These are phyloP conservation scores for Nothopassalora personata DNA, from an alignment of 2,329 filamentous ascomycete species.

Conservation along the genomic window DNA sequence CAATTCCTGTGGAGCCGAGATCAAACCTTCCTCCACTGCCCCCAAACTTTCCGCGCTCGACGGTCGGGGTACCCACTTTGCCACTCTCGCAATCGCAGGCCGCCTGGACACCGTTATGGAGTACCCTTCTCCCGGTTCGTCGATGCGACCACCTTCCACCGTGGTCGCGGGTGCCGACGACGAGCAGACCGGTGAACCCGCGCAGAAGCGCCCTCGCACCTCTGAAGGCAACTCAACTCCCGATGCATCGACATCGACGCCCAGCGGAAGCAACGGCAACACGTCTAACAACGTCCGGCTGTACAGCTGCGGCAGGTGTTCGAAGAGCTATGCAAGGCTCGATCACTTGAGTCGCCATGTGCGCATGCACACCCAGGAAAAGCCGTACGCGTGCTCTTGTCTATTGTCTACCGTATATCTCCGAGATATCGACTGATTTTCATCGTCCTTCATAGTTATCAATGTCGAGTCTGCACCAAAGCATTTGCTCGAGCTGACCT, in stretches of 20 bases:
- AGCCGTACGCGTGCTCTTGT: conserved; percentile 33
- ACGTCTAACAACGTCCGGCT: conserved; percentile 17
- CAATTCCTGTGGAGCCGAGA: background rate
- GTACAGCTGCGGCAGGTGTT: conserved; percentile 50
- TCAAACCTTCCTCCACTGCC: background rate
- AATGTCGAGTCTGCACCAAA: conserved; percentile 43
- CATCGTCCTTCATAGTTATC: background rate
- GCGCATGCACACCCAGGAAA: conserved; percentile 44
- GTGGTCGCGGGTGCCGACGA: background rate
- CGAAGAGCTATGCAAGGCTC: conserved; percentile 47
- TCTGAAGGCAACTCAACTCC: conserved; percentile 5
- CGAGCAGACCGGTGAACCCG: conserved; percentile 16
- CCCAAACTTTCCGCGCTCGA: background rate
- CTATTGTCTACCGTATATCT: conserved; percentile 5
- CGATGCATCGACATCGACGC: background rate
- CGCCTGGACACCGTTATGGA: background rate
- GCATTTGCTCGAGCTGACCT: conserved; percentile 47
- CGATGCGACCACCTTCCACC: background rate
- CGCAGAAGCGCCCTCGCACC: conserved; percentile 18
- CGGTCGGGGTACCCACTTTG: background rate
- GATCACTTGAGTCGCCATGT: conserved; percentile 52
- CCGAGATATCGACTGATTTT: background rate
- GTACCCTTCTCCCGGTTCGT: background rate
- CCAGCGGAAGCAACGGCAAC: conserved; percentile 1
- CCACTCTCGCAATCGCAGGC: background rate